Base-by-base conservation (phyloP, 2,329 filamentous ascomycete species). In the Colletotrichum plurivorum region DNA sequence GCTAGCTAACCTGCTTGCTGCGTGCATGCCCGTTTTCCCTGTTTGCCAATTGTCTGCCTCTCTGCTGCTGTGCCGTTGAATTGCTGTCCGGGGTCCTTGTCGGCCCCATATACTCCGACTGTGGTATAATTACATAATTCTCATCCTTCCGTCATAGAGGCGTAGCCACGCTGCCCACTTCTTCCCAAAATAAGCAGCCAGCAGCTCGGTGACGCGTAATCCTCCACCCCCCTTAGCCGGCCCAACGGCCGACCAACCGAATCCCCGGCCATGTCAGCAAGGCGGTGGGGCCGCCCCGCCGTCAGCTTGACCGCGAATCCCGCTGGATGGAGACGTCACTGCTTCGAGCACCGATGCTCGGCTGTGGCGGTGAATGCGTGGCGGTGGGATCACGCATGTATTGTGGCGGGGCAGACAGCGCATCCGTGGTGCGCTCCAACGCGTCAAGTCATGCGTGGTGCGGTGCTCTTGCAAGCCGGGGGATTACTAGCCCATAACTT, bases 401-500 rank as follows among this genome's bases (percentile, higher is more conserved):
- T 8, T 63, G 64, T 67, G 64, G 59, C 64, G 64, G 39, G 18
- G 45, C 52, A 39, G 39, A 57, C 64, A 45, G 36, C 59, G 48
- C 45, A 45, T 52, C 18, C 31, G 13, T 27, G 18, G 46, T 57
- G 52, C 49, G 25, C n/a, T 31, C 46, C 39, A 39, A 52, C 39
- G 31, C 31, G 27, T 65, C 43, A 27, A 57, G 18, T 52, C 49
- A 45, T 52, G 39, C 52, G 22, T 12, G 45, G 13, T 55, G 18
- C 20, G 20, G 20, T 22, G 55, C 43, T 45, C n/a, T 20, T 12
- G 45, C 16, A 18, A 10, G 9, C 8, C 22, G 36, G 36, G 27
- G 22, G 59, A 20, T 39, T 39, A 43, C 65, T 69, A 71, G 46
- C 68, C 61, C 63, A 70, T 70, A 49, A 71, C 70, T 36, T 71